Base-by-base conservation (phyloP, 108 stramenopile genomes). In the Schizochytrium sp. region DNA sequence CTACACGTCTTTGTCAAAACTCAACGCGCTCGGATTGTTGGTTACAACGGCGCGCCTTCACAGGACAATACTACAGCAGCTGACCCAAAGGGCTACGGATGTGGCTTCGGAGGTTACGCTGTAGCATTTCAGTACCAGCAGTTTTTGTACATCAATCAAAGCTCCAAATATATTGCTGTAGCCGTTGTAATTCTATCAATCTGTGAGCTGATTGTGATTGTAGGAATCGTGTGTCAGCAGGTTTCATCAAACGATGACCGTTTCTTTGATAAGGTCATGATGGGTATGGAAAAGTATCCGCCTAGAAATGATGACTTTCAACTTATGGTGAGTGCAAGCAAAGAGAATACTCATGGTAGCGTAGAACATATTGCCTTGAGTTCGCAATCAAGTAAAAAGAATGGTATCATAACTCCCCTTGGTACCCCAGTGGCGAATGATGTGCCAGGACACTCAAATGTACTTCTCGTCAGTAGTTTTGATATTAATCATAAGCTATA, bases 41-140 rank as follows among this genome's bases (percentile, higher is more conserved):
- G 76, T 42, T 83, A 55, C 76, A 83, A 83, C 76, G 76, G 76
- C 8, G 28, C 10, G 47, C 76, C 76, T 8, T 2, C 10, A 1
- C 50, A 83, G 15, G 76, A 83, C 3, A 55, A 49, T 53, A 50
- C 47, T 8, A 83, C 76, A 10, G 47, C 53, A 5, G 45, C 0
- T n/a, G 76, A 49, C 5, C 76, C 76, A 17, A 83, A 83, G 53
- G 76, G 76, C 76, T 83, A 83, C 55, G 76, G 76, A 5, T 83
- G 76, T 40, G 76, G 76, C 50, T 83, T 83, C 40, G 76, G 76
- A 17, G 76, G 76, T 53, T 83, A 47, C 47, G 76, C 76, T n/a
- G n/a, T n/a, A 5, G 76, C 76, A 47, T 83, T 83, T 55, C 76
- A 83, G 53, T 83, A n/a, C 15, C 47, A 55, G 76, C 76, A 83